Evolutionary conservation across 1,284 basidiomycete species (phyloP).

Genomic region (Bondarzewia mesenterica): DNA sequence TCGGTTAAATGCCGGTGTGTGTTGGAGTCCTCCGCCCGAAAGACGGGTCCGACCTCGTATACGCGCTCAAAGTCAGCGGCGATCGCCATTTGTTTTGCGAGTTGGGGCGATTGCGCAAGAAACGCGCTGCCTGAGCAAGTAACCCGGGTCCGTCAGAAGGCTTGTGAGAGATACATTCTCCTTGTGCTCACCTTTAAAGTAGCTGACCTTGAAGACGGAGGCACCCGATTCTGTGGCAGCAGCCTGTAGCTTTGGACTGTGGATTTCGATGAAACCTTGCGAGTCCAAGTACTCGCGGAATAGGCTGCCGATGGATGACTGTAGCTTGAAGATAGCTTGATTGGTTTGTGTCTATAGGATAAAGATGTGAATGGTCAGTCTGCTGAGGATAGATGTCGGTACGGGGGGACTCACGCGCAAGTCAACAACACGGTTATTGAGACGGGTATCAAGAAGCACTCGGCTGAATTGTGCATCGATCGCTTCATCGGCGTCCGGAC

Average conservation of each 20-base stretch:
- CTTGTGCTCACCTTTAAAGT: conserved; percentile 78
- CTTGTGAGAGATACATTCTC: background rate
- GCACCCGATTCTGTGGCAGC: conserved; percentile 97
- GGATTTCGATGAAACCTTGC: conserved; percentile 88
- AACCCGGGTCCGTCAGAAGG: too few relatives aligned
- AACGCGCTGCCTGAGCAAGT: conserved; percentile 75
- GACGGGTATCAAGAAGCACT: conserved; percentile 86
- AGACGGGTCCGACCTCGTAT: conserved; percentile 94
- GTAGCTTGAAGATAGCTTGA: conserved; percentile 93
- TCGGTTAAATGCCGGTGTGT: conserved; percentile 98
- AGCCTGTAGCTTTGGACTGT: conserved; percentile 95
- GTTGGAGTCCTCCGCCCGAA: conserved; percentile 97
- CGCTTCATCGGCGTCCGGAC: conserved; percentile 72
- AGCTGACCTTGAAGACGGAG: conserved; percentile 95
- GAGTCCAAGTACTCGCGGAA: conserved; percentile 83
- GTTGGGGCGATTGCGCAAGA: conserved; percentile 94
- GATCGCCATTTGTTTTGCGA: conserved; percentile 99
- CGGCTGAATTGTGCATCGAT: conserved; percentile 62
- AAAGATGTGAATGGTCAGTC: background rate
- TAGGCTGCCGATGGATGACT: conserved; percentile 80
- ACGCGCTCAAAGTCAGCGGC: conserved; percentile 97
- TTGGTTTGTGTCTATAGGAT: conserved; percentile 78
- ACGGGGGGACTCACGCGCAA: conserved; percentile 58
- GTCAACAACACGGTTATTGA: conserved; percentile 94
- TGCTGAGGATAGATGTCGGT: background rate